Evolutionary conservation across 371 early-diverging fungal species (phyloP), one percentile per base, ranked within the genome.

Genomic region (Syncephalastrum monosporum): DNA sequence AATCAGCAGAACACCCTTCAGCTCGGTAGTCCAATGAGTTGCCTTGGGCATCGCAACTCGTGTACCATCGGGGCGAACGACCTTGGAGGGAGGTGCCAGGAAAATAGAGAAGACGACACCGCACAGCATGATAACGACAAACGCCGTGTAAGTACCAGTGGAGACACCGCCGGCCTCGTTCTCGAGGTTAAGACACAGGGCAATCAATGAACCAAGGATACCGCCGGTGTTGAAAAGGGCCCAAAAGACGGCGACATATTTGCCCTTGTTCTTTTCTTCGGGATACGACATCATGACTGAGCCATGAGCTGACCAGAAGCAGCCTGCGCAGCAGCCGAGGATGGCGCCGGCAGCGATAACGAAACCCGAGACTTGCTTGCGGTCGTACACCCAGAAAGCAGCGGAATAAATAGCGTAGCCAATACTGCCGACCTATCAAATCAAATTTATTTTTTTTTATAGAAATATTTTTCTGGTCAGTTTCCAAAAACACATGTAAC

Each of bases 211-310:
- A 45, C 92, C 91, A n/a, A 91, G 64, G 60, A 89, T 79, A 60
- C 84, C 89, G 62, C 91, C 91, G 33, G 82, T 61, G 70, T 90
- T 90, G 73, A 91, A 89, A 56, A 88, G 82, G 25, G 77, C 71
- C 90, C 91, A 88, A 67, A 90, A 86, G 4, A 78, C 66, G 21
- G 77, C 77, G 48, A 90, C 85, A 68, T 74, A 90, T 42, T 72
- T 74, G 50, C 88, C 89, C 74, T 88, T 88, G 27, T 82, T 76
- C 15, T 69, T 64, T 59, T 82, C 83, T 33, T 65, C 64, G 13
- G 86, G 82, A 62, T 86, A 83, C 27, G 81, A 67, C 77, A 83
- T 72, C 79, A 82, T 79, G 50, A 85, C 65, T 42, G 78, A 67
- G 45, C 84, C 84, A 68, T 85, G 84, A 5, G 86, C 82, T 50